phyloP scores from a whole-genome alignment of 2,329 filamentous ascomycete species.

The Fusarium humuli region DNA sequence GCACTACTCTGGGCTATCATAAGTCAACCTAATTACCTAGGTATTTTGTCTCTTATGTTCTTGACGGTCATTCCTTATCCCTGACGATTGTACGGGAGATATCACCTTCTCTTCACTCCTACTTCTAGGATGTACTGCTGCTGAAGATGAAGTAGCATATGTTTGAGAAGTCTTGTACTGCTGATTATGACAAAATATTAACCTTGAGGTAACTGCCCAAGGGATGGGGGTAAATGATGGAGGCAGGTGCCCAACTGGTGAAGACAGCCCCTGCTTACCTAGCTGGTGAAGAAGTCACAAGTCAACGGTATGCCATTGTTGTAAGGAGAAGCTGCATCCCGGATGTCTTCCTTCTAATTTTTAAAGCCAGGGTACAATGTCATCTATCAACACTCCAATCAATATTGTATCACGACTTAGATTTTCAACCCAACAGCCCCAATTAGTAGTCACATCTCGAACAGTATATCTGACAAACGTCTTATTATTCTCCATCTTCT shows the following conservation, averaged over 20 bases:
- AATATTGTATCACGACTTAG: no score
- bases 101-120: not conserved
- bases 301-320: no score
- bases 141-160: not conserved
- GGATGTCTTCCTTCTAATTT: no score
- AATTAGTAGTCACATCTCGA: no score
- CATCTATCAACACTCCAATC: no score
- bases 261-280: not conserved
- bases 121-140: not conserved
- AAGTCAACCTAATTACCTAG: not conserved
- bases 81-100: not conserved
- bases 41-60: not conserved
- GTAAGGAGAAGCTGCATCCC: no score
- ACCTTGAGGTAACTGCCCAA: not conserved
- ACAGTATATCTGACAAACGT: no score
- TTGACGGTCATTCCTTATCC: not conserved
- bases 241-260: not conserved
- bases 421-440: no score
- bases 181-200: not conserved
- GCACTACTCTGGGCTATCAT: not conserved
- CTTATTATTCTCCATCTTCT: no score
- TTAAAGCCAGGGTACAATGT: no score
- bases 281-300: no score
- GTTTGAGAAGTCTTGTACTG: not conserved
- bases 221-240: not conserved